Base-by-base conservation (phyloP, 148 eudicot genomes). In the Rhododendron kiyosumense region DNA sequence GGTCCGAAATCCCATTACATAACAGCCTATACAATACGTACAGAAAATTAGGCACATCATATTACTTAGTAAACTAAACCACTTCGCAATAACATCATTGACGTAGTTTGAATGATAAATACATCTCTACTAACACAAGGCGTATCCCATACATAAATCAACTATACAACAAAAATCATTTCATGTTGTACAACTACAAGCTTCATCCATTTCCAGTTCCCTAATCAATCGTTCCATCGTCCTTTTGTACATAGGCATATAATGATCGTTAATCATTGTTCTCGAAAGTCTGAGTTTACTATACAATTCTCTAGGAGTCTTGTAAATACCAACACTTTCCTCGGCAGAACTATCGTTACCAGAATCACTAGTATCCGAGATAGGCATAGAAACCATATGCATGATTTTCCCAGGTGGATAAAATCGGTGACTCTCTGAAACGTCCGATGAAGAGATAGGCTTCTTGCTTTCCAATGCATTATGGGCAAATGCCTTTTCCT, bases 221-320 rank as follows among this genome's bases (percentile, higher is more conserved):
- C 83, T 88, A 71, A 96, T 92, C 90, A 96, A 89, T 85, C 86
- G 86, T 86, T 95, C 98, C 92, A 95, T 92, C 93, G 90, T 90
- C 87, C 89, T 94, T 93, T 93, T 96, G 85, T 96, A 95, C 96
- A 94, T 94, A 2, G 99, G 98, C 98, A 95, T 96, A 88, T 93
- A 95, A 88, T 95, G 98, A 89, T 95, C 98, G 71, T 94, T 95
- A 51, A 96, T 92, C 99, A 96, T 95, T 0, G 95, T 95, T 90
- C 88, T 94, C 18, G 98, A 93, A 85, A 96, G 87, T 26, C 98
- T 91, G 52, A 96, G 93, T 88, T 96, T 96, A 91, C 93, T 93
- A 81, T 96, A 95, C 91, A 94, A 86, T 73, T 95, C 90, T 86
- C 99, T 89, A 1, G 94, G 94, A 1, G 98, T 93, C 91, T 89